phyloP scores from a whole-genome alignment of 768 basidiomycete species.

The Dioszegia hungarica region DNA sequence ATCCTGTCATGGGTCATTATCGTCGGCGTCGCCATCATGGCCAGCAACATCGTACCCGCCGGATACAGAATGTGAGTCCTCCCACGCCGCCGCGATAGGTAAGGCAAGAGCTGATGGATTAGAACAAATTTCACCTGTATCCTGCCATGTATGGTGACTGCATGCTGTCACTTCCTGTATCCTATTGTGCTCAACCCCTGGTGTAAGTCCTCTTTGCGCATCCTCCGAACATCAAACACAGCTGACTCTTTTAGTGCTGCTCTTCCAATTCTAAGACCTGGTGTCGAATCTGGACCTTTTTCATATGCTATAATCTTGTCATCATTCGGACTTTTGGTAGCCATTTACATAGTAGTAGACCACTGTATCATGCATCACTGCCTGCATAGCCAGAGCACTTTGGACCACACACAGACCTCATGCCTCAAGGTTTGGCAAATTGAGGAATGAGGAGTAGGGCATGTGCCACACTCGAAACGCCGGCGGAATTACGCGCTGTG shows the following conservation, averaged over 20 bases:
- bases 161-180: slow-evolving; percentile 43
- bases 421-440: no score
- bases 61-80: slow-evolving; percentile 62
- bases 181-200: slow-evolving; percentile 44
- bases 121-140: slow-evolving; percentile 46
- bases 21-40: slow-evolving; percentile 58
- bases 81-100: not conserved
- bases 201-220: slow-evolving; percentile 21
- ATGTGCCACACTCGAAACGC: not conserved
- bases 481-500: no score
- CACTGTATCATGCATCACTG: no score
- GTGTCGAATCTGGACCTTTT: not conserved
- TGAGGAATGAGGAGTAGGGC: no score
- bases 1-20: slow-evolving; percentile 53
- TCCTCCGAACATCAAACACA: not conserved
- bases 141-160: slow-evolving; percentile 42
- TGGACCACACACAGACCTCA: no score
- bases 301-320: not conserved
- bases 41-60: slow-evolving; percentile 55
- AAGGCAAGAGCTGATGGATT: not conserved
- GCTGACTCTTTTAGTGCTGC: slow-evolving; percentile 27
- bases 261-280: slow-evolving; percentile 34
- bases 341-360: not conserved
- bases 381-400: no score
- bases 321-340: not conserved